Percentiles rank a stretch among this genome's conserved stretches.
phyloP scores from a whole-genome alignment of 345 rosid species.

The Bretschneidera sinensis region DNA sequence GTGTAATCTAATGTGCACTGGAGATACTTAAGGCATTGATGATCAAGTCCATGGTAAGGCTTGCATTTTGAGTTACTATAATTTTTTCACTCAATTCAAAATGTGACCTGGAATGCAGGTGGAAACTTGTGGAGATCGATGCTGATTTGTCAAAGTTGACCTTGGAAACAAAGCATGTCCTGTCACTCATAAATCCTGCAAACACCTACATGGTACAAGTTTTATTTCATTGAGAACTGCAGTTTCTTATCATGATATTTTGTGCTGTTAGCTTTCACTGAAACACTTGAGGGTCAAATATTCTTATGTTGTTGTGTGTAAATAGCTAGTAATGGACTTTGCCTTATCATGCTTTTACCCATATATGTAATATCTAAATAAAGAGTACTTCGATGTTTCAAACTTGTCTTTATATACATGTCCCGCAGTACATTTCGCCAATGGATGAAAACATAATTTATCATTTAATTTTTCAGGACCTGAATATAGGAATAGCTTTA shows the following conservation, averaged over 20 bases:
- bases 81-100: constrained; percentile 6
- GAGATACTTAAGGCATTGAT: not conserved
- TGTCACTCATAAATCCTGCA: constrained; percentile 84
- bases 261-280: not conserved
- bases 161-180: constrained; percentile 61
- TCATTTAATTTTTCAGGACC: constrained; percentile 51
- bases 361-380: no score
- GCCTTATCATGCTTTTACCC: not conserved
- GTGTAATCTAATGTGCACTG: no score
- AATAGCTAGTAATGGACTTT: not conserved
- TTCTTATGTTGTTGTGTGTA: not conserved
- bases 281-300: not conserved
- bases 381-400: not conserved
- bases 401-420: not conserved
- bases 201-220: constrained; percentile 75
- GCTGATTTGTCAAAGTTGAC: constrained; percentile 70
- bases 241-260: not conserved
- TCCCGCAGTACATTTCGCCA: not conserved
- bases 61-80: not conserved
- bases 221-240: not conserved
- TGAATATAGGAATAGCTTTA: constrained; percentile 87
- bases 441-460: not conserved
- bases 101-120: constrained; percentile 43
- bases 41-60: not conserved
- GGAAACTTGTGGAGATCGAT: constrained; percentile 91